Evolutionary conservation across 2,329 filamentous ascomycete genomes (phyloP).

Genomic region (Juglanconis juglandina): DNA sequence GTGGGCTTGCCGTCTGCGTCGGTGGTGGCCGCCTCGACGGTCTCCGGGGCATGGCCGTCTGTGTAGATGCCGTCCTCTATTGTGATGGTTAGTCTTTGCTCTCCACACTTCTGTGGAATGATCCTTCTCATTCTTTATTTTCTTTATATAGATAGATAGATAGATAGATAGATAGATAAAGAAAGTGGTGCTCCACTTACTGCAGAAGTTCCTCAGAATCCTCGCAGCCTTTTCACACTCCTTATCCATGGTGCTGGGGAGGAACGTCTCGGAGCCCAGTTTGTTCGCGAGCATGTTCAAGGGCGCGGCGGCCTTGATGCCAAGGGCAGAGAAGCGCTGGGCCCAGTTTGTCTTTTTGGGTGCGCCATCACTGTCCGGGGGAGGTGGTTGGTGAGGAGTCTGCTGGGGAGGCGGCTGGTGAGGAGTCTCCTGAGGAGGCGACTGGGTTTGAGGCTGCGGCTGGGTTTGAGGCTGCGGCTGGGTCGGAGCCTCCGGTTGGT

Average conservation of each 20-base stretch:
- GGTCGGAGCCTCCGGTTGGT: neutral
- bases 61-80: constrained; percentile 52
- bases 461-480: constrained; percentile 4
- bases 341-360: constrained; percentile 21
- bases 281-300: constrained; percentile 81
- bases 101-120: neutral
- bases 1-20: constrained; percentile 25
- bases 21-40: constrained; percentile 21
- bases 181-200: constrained; percentile 41
- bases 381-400: constrained; percentile 13
- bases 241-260: constrained; percentile 81
- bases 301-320: constrained; percentile 58
- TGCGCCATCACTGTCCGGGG: constrained; percentile 12
- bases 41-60: constrained; percentile 25
- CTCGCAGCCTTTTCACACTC: constrained; percentile 88
- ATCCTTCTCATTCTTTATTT: no score
- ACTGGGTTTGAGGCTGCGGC: constrained; percentile 5
- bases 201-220: constrained; percentile 83
- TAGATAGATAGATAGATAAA: neutral
- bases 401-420: constrained; percentile 1
- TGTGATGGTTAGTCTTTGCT: constrained; percentile 20
- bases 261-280: constrained; percentile 78
- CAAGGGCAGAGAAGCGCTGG: constrained; percentile 30
- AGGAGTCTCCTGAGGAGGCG: constrained; percentile 7
- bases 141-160: no score